phyloP scores from a whole-genome alignment of 768 basidiomycete genomes.

The Clitopilus hobsonii region DNA sequence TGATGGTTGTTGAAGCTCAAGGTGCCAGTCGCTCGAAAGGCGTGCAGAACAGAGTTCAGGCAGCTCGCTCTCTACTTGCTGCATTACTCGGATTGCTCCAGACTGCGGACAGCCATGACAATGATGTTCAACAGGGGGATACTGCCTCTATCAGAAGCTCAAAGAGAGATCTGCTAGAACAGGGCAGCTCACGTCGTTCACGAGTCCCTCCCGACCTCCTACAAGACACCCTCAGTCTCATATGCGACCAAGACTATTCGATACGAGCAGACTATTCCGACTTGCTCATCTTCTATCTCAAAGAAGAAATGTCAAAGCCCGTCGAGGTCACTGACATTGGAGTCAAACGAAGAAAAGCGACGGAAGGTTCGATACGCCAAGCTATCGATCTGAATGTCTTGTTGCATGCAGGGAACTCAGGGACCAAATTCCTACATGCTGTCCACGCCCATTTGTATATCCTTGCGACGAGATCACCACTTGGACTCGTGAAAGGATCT shows the following conservation, averaged over 20 bases:
- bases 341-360: conserved; percentile 39
- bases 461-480: conserved; percentile 64
- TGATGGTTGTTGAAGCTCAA: conserved; percentile 66
- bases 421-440: conserved; percentile 72
- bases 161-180: conserved; percentile 18
- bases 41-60: conserved; percentile 42
- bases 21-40: conserved; percentile 40
- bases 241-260: conserved; percentile 76
- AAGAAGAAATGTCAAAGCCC: conserved; percentile 66
- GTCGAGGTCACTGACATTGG: conserved; percentile 46
- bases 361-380: conserved; percentile 47
- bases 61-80: conserved; percentile 66
- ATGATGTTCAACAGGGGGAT: conserved; percentile 11
- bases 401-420: conserved; percentile 53
- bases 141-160: conserved; percentile 2
- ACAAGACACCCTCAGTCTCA: conserved; percentile 84
- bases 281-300: conserved; percentile 71
- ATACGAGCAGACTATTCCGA: conserved; percentile 76
- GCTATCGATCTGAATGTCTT: conserved; percentile 40
- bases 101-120: conserved; percentile 50
- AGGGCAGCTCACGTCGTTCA: conserved; percentile 47
- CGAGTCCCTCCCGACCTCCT: conserved; percentile 78
- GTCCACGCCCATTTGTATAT: conserved; percentile 78
- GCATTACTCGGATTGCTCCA: conserved; percentile 67
- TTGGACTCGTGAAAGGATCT: conserved; percentile 42